Evolutionary conservation across 805 yeast species (phyloP), one percentile per base, ranked within the genome.

Genomic region (Candida wancherniae): DNA sequence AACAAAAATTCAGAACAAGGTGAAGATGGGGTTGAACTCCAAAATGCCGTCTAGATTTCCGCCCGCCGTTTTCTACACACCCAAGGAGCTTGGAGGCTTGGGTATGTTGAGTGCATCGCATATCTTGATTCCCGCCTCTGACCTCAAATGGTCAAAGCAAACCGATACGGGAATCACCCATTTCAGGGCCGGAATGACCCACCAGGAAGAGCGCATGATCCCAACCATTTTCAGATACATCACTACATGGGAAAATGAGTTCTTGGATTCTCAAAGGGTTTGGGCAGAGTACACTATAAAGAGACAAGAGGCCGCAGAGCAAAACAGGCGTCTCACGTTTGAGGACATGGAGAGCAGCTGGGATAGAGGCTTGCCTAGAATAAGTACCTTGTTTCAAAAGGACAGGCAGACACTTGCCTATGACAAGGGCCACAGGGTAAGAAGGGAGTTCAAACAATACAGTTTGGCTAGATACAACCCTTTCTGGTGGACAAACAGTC

Each of bases 41-140:
- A 92, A 92, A 58, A 92, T 92, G 99, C 99, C 99, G 1, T 80
- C 96, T 0, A 69, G 99, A 34, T 92, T 92, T 61, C 99, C 99
- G 3, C 99, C 98, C 0, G 97, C 97, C 3, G 98, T 92, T 0
- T 92, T 92, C 50, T 92, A 92, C 53, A 87, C 98, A 0, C 98
- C 98, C 0, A 90, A 88, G 46, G 99, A 92, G 54, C 62, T 92
- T 3, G 98, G 99, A 29, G 99, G 99, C 25, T 63, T 92, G 25
- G 99, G 98, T 15, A 92, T 92, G 98, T 64, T 92, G 15, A 84
- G 95, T 67, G 97, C 97, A 0, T 85, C 96, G 9, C 98, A 92
- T 54, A 85, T 92, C 29, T 65, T 92, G 40, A 92, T 92, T 43
- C 98, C 98, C 0, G 83, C 94, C 0, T 80, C 95, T 5, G 98